phyloP scores from a whole-genome alignment of 164 flowering plant species.

The Platanus orientalis region DNA sequence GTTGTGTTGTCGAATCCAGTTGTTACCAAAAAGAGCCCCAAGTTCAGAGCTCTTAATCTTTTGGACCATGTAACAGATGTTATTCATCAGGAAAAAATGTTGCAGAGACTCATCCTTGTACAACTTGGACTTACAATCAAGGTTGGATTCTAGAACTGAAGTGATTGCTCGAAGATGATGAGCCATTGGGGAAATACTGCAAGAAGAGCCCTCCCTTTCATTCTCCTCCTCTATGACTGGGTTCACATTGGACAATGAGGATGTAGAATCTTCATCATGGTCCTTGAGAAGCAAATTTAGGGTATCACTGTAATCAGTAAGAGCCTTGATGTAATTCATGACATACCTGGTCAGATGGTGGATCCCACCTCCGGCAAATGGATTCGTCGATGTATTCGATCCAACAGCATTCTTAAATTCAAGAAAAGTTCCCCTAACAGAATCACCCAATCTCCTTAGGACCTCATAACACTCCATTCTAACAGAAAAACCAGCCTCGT shows the following conservation, averaged over 20 bases:
- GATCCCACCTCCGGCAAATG: slow-evolving; percentile 21
- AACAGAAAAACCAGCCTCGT: slow-evolving; percentile 2
- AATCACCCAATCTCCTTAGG: slow-evolving; percentile 10
- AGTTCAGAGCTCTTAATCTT: slow-evolving; percentile 67
- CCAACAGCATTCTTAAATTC: slow-evolving; percentile 24
- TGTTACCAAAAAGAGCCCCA: slow-evolving; percentile 51
- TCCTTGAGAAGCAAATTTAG: slow-evolving; percentile 5
- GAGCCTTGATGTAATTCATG: slow-evolving; percentile 24
- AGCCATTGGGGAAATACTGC: slow-evolving; percentile 10
- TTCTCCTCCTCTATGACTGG: slow-evolving; percentile 10
- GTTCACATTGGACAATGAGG: background rate
- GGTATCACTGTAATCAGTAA: slow-evolving; percentile 18
- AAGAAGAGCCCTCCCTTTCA: background rate
- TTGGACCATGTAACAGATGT: slow-evolving; percentile 72
- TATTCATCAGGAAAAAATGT: slow-evolving; percentile 59
- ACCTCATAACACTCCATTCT: slow-evolving; percentile 11
- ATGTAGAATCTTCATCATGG: background rate
- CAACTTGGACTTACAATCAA: slow-evolving; percentile 32
- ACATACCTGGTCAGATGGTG: slow-evolving; percentile 31
- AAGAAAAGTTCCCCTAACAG: slow-evolving; percentile 18
- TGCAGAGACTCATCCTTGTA: slow-evolving; percentile 32
- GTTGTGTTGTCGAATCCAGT: slow-evolving; percentile 64
- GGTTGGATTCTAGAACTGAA: slow-evolving; percentile 21
- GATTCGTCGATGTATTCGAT: slow-evolving; percentile 15
- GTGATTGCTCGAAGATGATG: slow-evolving; percentile 21